These are phyloP conservation scores for Penicillium sp. DNA, from an alignment of 2,329 filamentous ascomycete species.

Conservation along the genomic window DNA sequence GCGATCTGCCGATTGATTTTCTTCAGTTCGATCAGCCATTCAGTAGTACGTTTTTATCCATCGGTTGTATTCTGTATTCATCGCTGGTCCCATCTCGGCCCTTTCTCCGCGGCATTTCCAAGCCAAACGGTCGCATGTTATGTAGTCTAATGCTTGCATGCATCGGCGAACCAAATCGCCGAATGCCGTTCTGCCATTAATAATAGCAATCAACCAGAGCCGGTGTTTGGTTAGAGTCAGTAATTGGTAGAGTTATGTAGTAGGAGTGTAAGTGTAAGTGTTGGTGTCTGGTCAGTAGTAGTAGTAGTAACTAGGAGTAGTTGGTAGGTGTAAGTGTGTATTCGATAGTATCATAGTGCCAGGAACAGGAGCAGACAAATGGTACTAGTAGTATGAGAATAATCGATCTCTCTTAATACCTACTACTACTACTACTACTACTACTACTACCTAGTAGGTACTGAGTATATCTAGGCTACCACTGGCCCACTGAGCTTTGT, in stretches of 20 bases:
- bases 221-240: background rate
- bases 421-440: too few species aligned
- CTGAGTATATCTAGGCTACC: too few species aligned
- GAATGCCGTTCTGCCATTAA: background rate
- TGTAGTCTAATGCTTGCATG: background rate
- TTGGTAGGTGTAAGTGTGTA: too few species aligned
- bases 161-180: background rate
- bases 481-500: too few species aligned
- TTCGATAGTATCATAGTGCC: too few species aligned
- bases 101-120: background rate
- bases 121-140: slow-evolving; percentile 6
- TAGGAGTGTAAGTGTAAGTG: too few species aligned
- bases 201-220: background rate
- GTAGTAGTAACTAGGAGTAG: too few species aligned
- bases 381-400: too few species aligned
- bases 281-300: background rate
- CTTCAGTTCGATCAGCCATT: background rate
- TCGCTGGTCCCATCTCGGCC: background rate
- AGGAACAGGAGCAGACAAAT: too few species aligned
- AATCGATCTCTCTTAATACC: too few species aligned
- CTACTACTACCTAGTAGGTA: too few species aligned
- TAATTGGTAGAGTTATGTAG: too few species aligned
- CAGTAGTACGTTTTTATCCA: background rate
- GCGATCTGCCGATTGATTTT: slow-evolving; percentile 1
- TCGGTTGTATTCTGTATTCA: background rate